phyloP scores from a whole-genome alignment of 371 early-diverging fungal species.

The Haplosporangium sp. region DNA sequence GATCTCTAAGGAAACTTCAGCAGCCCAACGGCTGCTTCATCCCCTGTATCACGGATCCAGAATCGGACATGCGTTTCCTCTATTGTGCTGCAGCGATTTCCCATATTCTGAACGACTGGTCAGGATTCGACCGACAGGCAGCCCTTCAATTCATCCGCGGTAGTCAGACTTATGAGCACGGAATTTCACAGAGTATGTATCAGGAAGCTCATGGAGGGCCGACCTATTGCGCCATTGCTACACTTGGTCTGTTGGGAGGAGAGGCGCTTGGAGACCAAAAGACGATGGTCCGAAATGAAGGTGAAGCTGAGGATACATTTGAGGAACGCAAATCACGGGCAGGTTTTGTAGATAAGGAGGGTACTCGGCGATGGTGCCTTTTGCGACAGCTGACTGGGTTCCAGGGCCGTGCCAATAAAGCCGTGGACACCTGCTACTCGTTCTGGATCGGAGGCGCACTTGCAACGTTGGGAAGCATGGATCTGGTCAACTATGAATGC shows the following conservation, averaged over 20 bases:
- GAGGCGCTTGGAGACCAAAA: conserved; percentile 52
- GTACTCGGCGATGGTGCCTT: conserved; percentile 84
- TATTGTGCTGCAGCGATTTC: conserved; percentile 91
- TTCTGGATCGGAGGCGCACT: conserved; percentile 97
- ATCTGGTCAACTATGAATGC: conserved; percentile 68
- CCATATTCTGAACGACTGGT: conserved; percentile 89
- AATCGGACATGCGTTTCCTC: conserved; percentile 91
- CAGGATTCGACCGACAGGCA: conserved; percentile 74
- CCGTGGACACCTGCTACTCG: conserved; percentile 96
- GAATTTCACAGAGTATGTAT: conserved; percentile 81
- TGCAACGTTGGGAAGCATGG: conserved; percentile 71
- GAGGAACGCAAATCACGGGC: conserved; percentile 48
- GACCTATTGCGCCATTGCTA: conserved; percentile 91
- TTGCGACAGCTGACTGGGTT: conserved; percentile 86
- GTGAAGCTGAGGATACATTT: conserved; percentile 14
- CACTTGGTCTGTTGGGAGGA: conserved; percentile 78
- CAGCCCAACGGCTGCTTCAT: conserved; percentile 51
- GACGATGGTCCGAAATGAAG: conserved; percentile 13
- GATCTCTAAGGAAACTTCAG: conserved; percentile 71
- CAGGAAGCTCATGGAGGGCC: conserved; percentile 95
- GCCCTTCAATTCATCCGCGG: conserved; percentile 73
- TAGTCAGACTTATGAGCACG: conserved; percentile 85
- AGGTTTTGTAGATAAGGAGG: conserved; percentile 67
- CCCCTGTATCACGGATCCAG: conserved; percentile 54
- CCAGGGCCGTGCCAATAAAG: conserved; percentile 93